These are phyloP conservation scores for Phytopythium sindhum DNA, from an alignment of 352 stramenopile species.

Conservation along the genomic window DNA sequence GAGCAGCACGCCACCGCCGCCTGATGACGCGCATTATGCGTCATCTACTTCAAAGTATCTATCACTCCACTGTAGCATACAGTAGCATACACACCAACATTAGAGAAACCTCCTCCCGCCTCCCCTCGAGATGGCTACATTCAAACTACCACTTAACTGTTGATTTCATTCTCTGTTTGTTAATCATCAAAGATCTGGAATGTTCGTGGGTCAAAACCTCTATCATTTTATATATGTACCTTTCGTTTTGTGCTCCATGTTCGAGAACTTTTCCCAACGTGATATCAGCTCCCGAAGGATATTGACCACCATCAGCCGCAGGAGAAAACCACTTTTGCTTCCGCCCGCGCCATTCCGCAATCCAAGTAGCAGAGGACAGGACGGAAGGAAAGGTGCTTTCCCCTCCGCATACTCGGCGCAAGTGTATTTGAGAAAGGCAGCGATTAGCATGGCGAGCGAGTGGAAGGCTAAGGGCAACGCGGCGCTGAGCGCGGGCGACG, in stretches of 20 bases:
- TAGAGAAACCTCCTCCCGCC: too few species aligned
- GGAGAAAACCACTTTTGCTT: too few species aligned
- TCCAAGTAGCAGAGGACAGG: not conserved
- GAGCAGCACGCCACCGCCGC: not conserved
- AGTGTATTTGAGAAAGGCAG: not conserved
- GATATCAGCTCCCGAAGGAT: not conserved
- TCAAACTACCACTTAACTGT: too few species aligned
- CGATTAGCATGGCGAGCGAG: constrained; percentile 11
- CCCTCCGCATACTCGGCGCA: not conserved
- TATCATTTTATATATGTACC: not conserved
- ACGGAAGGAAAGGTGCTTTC: not conserved
- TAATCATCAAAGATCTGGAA: constrained; percentile 35
- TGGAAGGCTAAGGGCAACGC: constrained; percentile 97
- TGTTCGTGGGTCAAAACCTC: constrained; percentile 10
- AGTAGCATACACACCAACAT: not conserved
- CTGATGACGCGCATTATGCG: not conserved
- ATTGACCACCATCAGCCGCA: too few species aligned
- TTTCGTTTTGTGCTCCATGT: not conserved
- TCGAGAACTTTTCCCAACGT: not conserved
- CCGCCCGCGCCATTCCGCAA: not conserved
- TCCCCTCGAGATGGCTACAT: too few species aligned
- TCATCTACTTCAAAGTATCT: not conserved
- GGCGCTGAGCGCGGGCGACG: constrained; percentile 91
- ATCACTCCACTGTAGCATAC: not conserved
- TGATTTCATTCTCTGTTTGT: too few species aligned